Evolutionary conservation across 179 eudicot genomes (phyloP).

Genomic region (Beta corolliflora): DNA sequence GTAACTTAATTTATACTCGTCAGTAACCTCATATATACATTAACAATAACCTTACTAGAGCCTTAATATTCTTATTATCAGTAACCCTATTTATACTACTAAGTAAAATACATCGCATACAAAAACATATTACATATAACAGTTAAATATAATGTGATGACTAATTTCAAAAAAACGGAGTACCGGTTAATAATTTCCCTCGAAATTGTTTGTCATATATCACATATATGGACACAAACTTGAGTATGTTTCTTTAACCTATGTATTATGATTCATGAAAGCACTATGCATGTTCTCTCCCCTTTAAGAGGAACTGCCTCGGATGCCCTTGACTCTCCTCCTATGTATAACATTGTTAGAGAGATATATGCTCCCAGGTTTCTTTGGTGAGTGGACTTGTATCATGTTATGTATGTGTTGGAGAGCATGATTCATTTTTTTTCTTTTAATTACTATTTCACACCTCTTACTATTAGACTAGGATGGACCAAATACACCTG

Average conservation of each 20-base stretch:
- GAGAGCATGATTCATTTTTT: neutral
- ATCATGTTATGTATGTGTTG: neutral
- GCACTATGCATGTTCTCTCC: constrained; percentile 35
- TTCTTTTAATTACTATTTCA: neutral
- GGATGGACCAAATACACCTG: neutral
- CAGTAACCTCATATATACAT: no score
- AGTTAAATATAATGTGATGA: no score
- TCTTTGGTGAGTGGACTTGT: neutral
- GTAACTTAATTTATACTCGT: no score
- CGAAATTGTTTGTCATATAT: neutral
- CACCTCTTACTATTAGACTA: constrained; percentile 10
- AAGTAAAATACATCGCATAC: no score
- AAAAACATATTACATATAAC: no score
- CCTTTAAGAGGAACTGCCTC: constrained; percentile 29
- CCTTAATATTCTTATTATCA: no score
- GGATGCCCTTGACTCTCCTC: constrained; percentile 43
- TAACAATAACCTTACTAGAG: no score
- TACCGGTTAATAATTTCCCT: no score
- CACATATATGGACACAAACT: neutral
- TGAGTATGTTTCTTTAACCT: neutral
- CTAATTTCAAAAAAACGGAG: no score
- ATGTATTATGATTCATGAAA: constrained; percentile 27
- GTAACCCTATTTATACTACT: no score
- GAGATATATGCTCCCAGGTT: constrained; percentile 5
- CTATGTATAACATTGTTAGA: neutral